Conservation (phyloP, 1,284 basidiomycete species). For the Kalmanozyma brasiliensis region DNA sequence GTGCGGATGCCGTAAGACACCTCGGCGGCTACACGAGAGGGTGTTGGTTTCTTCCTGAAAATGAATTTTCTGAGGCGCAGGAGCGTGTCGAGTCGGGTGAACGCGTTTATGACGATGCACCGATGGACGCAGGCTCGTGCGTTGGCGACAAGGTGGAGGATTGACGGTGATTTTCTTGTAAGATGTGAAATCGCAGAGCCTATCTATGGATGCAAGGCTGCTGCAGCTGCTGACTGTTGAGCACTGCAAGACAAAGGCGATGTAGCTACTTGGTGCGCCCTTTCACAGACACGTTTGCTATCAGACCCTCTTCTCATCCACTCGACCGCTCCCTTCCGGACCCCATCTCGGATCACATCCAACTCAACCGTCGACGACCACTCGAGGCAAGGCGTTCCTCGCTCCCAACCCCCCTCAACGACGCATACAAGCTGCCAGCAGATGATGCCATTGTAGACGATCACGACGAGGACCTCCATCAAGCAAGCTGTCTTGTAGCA, state of each 20-base stretch:
- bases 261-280: constrained; percentile 8
- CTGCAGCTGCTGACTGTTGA: constrained; percentile 15
- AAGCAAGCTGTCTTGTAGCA: constrained; percentile 1
- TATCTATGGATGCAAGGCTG: background rate
- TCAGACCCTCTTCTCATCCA: no score
- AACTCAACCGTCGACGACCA: background rate
- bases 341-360: no score
- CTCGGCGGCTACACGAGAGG: no score
- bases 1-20: constrained; percentile 3
- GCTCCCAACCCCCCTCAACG: background rate
- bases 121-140: constrained; percentile 3
- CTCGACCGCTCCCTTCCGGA: no score
- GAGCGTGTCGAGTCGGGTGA: constrained; percentile 1
- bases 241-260: constrained; percentile 5
- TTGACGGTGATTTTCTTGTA: background rate
- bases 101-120: constrained; percentile 3
- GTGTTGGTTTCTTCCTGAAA: background rate
- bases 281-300: constrained; percentile 8
- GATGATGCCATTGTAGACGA: constrained; percentile 16
- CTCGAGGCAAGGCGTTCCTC: no score
- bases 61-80: background rate
- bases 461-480: background rate
- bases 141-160: constrained; percentile 9
- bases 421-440: background rate
- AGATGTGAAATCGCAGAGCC: no score